phyloP scores from a whole-genome alignment of 331 rosid species.

The Quercus tomentella region DNA sequence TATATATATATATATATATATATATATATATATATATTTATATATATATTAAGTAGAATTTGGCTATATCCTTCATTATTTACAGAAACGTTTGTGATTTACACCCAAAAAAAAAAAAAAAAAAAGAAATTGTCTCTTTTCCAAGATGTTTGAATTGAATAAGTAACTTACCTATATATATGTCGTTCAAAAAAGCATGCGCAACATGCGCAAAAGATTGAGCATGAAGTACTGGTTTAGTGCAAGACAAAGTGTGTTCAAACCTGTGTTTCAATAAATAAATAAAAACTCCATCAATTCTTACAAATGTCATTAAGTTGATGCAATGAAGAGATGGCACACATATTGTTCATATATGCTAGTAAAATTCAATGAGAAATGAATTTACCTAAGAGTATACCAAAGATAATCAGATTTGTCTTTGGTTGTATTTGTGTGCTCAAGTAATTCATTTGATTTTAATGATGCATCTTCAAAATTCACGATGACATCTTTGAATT shows the following conservation, averaged over 20 bases:
- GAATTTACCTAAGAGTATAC: conserved; percentile 48
- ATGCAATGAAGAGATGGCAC: neutral
- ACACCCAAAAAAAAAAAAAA: neutral
- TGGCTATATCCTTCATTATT: too few relatives aligned
- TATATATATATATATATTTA: too few relatives aligned
- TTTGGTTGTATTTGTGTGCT: conserved; percentile 44
- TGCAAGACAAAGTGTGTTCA: conserved; percentile 49
- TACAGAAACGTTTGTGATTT: too few relatives aligned
- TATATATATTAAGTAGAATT: too few relatives aligned
- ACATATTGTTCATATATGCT: neutral
- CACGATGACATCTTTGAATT: conserved; percentile 39
- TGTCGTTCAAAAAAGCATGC: conserved; percentile 47
- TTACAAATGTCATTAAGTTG: neutral
- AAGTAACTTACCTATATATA: conserved; percentile 37
- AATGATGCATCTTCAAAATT: conserved; percentile 31
- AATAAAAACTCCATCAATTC: neutral
- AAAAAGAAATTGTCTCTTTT: too few relatives aligned
- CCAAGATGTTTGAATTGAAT: too few relatives aligned
- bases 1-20: too few relatives aligned
- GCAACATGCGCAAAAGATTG: conserved; percentile 66
- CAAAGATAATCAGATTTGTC: conserved; percentile 45
- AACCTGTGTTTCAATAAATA: conserved; percentile 37
- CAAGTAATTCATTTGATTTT: conserved; percentile 48
- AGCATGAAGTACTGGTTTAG: conserved; percentile 34
- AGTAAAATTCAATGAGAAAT: neutral